Conservation (phyloP, 2,329 filamentous ascomycete species). For the Fonsecaea nubica region DNA sequence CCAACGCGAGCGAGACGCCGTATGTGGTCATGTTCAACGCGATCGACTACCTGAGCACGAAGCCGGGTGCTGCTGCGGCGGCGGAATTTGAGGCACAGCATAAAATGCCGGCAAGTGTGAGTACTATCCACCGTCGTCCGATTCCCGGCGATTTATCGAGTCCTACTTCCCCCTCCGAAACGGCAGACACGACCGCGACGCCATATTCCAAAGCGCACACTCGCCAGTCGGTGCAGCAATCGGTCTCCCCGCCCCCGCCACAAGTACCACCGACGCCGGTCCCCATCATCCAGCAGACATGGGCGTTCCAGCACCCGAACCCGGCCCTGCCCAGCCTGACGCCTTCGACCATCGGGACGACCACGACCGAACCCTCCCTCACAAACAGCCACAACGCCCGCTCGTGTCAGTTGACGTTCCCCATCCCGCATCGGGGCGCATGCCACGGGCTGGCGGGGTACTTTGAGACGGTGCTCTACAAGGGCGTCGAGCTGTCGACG, state of each 20-base stretch:
- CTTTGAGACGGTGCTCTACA: conserved; percentile 95
- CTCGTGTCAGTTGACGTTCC: conserved; percentile 78
- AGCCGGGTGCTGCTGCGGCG: conserved; percentile 47
- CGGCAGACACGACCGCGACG: conserved; percentile 7
- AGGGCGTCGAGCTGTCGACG: conserved; percentile 69
- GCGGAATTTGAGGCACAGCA: background rate
- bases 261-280: conserved; percentile 38
- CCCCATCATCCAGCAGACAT: conserved; percentile 52
- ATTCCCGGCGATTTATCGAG: conserved; percentile 5
- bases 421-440: conserved; percentile 77
- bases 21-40: conserved; percentile 94
- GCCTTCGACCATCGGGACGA: conserved; percentile 47
- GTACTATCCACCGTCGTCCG: conserved; percentile 6
- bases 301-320: conserved; percentile 52
- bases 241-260: conserved; percentile 35
- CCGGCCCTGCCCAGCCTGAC: conserved; percentile 41
- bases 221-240: conserved; percentile 36
- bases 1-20: conserved; percentile 82
- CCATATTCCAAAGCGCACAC: conserved; percentile 30
- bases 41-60: conserved; percentile 80
- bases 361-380: conserved; percentile 6
- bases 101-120: no score
- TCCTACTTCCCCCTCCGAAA: conserved; percentile 20
- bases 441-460: conserved; percentile 93
- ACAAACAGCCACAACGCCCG: conserved; percentile 87